phyloP scores from a whole-genome alignment of 2,329 filamentous ascomycete species.

The Trichoderma atroviride region DNA sequence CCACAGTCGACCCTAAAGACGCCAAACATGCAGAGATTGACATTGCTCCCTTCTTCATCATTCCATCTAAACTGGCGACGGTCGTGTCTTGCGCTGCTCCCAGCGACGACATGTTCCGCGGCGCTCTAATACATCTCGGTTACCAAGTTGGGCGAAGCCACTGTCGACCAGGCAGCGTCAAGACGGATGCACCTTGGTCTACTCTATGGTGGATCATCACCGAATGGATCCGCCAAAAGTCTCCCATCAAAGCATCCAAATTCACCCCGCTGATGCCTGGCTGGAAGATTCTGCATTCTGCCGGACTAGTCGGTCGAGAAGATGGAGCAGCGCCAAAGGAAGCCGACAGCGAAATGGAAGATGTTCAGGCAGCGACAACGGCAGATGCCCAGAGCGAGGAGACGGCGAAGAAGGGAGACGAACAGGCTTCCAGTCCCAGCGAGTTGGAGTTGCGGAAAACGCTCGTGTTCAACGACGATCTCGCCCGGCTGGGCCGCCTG shows the following conservation, averaged over 20 bases:
- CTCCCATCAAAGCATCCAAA: slow-evolving; percentile 72
- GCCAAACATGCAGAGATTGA: slow-evolving; percentile 67
- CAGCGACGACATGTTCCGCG: slow-evolving; percentile 75
- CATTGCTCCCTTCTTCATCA: slow-evolving; percentile 82
- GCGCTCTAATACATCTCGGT: slow-evolving; percentile 78
- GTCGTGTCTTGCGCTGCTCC: slow-evolving; percentile 79
- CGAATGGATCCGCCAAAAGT: slow-evolving; percentile 83
- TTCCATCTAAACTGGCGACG: slow-evolving; percentile 72
- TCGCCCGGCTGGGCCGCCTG: slow-evolving; percentile 75
- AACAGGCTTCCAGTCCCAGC: slow-evolving; percentile 29
- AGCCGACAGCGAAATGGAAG: slow-evolving; percentile 42
- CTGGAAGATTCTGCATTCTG: slow-evolving; percentile 63
- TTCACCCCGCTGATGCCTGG: slow-evolving; percentile 72
- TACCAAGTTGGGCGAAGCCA: slow-evolving; percentile 86
- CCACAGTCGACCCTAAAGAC: slow-evolving; percentile 45
- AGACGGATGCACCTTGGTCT: slow-evolving; percentile 89
- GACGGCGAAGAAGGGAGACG: slow-evolving; percentile 32
- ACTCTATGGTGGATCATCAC: slow-evolving; percentile 92
- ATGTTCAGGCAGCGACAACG: slow-evolving; percentile 39
- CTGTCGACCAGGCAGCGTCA: slow-evolving; percentile 85
- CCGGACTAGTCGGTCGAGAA: slow-evolving; percentile 42
- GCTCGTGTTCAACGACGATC: slow-evolving; percentile 71
- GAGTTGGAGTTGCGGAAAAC: slow-evolving; percentile 59
- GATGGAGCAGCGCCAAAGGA: slow-evolving; percentile 32
- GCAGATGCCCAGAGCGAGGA: slow-evolving; percentile 26